Conservation (phyloP, 2,329 filamentous ascomycete genomes). For the Claviceps humidiphila region DNA sequence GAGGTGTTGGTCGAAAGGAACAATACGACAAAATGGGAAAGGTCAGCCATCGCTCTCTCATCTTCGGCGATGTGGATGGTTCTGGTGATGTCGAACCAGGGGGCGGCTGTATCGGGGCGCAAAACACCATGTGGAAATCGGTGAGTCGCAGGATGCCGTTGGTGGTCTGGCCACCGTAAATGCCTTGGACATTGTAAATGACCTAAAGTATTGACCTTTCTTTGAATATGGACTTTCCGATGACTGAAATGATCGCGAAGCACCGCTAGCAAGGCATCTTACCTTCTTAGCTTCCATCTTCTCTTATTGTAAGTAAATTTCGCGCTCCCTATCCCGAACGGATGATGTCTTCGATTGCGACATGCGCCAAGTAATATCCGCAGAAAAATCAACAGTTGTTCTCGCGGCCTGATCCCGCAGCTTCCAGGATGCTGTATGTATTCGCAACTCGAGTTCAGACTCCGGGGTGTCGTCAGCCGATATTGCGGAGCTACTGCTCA, state of each 20-base stretch:
- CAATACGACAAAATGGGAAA: slow-evolving; percentile 85
- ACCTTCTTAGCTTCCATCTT: slow-evolving; percentile 32
- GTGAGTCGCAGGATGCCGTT: slow-evolving; percentile 46
- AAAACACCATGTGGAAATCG: slow-evolving; percentile 48
- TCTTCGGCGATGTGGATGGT: slow-evolving; percentile 17
- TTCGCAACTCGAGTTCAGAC: neutral
- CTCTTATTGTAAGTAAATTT: neutral
- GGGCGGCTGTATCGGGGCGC: slow-evolving; percentile 25
- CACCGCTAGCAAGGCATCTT: slow-evolving; percentile 7
- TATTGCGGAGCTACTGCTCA: neutral
- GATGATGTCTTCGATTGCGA: neutral
- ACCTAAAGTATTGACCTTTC: slow-evolving; percentile 19
- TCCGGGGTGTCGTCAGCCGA: neutral
- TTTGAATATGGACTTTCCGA: neutral
- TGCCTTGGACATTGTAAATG: slow-evolving; percentile 46
- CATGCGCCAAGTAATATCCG: neutral
- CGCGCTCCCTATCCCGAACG: neutral
- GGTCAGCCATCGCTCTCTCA: slow-evolving; percentile 76
- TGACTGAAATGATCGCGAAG: neutral
- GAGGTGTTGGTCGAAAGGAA: slow-evolving; percentile 59
- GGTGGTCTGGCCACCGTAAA: slow-evolving; percentile 44
- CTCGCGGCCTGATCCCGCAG: neutral
- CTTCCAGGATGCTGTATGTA: neutral
- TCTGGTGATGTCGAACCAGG: slow-evolving; percentile 9
- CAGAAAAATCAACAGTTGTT: neutral